Evolutionary conservation across 1,139 yeast genomes (phyloP).

Genomic region (Cylindricascospora bacillispora): DNA sequence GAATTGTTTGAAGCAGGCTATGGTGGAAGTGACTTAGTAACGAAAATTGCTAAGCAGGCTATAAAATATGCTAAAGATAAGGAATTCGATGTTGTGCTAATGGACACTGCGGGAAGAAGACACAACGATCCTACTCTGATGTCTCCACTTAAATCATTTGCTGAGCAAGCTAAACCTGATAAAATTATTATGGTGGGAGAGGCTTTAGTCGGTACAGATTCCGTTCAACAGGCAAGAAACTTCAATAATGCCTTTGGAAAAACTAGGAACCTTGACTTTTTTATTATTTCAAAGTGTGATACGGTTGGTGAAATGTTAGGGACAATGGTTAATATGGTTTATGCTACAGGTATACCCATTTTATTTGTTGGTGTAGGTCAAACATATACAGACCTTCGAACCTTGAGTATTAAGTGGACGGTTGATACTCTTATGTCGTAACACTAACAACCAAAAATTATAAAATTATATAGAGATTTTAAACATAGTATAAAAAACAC

Average conservation of each 20-base stretch:
- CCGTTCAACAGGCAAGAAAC: slow-evolving; percentile 88
- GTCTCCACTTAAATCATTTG: slow-evolving; percentile 93
- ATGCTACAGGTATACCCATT: slow-evolving; percentile 91
- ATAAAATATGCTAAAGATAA: slow-evolving; percentile 59
- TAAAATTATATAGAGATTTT: no score
- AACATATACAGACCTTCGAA: slow-evolving; percentile 86
- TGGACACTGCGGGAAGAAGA: slow-evolving; percentile 96
- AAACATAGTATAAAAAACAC: no score
- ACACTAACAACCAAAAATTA: no score
- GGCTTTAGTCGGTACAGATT: slow-evolving; percentile 94
- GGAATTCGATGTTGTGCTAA: slow-evolving; percentile 71
- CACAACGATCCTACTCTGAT: slow-evolving; percentile 90
- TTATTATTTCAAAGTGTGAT: slow-evolving; percentile 88
- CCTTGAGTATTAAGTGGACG: slow-evolving; percentile 88
- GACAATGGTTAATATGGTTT: slow-evolving; percentile 94
- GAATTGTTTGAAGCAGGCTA: slow-evolving; percentile 90
- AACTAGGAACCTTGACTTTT: slow-evolving; percentile 70
- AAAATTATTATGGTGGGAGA: slow-evolving; percentile 98
- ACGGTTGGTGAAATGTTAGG: slow-evolving; percentile 97
- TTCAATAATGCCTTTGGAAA: slow-evolving; percentile 91
- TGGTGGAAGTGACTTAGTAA: slow-evolving; percentile 89
- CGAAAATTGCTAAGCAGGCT: slow-evolving; percentile 90
- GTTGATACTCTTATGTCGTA: slow-evolving; percentile 68
- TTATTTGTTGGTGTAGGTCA: slow-evolving; percentile 95
- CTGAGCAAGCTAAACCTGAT: slow-evolving; percentile 90